These are phyloP conservation scores for Chalara sp. DNA, from an alignment of 2,329 filamentous ascomycete species.

Conservation along the genomic window DNA sequence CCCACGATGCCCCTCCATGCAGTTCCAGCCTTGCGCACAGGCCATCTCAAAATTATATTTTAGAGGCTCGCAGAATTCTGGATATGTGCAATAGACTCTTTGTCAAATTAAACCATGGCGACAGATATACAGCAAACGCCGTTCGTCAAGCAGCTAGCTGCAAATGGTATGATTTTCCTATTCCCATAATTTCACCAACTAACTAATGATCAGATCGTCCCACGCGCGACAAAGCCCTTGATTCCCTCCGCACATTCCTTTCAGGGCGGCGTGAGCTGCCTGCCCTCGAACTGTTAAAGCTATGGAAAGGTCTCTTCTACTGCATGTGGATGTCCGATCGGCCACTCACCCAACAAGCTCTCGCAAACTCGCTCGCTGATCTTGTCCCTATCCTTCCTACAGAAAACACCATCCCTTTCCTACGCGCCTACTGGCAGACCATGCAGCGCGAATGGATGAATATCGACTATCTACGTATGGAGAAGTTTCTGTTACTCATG, in stretches of 20 bases:
- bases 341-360: constrained; percentile 75
- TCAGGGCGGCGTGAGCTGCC: constrained; percentile 50
- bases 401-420: constrained; percentile 36
- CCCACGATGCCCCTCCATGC: too few relatives aligned
- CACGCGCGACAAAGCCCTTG: constrained; percentile 69
- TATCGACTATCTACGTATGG: constrained; percentile 72
- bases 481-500: constrained; percentile 87
- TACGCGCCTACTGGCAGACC: constrained; percentile 65
- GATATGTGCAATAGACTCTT: too few relatives aligned
- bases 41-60: too few relatives aligned
- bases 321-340: constrained; percentile 92
- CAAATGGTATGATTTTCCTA: constrained; percentile 22
- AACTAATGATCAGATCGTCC: constrained; percentile 55
- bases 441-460: constrained; percentile 62
- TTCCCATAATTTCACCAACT: background rate
- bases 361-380: constrained; percentile 69
- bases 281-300: constrained; percentile 69
- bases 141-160: constrained; percentile 29
- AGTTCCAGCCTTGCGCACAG: too few relatives aligned
- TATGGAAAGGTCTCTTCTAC: constrained; percentile 95
- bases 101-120: constrained; percentile 8
- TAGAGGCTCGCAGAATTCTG: too few relatives aligned
- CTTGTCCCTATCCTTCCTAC: constrained; percentile 56
- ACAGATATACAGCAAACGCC: constrained; percentile 26
- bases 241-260: constrained; percentile 73